A percentile compares a stretch with the other conserved stretches of the same genome.
These are phyloP conservation scores for Ramalina intermedia DNA, from an alignment of 495 filamentous ascomycete species.

Conservation along the genomic window DNA sequence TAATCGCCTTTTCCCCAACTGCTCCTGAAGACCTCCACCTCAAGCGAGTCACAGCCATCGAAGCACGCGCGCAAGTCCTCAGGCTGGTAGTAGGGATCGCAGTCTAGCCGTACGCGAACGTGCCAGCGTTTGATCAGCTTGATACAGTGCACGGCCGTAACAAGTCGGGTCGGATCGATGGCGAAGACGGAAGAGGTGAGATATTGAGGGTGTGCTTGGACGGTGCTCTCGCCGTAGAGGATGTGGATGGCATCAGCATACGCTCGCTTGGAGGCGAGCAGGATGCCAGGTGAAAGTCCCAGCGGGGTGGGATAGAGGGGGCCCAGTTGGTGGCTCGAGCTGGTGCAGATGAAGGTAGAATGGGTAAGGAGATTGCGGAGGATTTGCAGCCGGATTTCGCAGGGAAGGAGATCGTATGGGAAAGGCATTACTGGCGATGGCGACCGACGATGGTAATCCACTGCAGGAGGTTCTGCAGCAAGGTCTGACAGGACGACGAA, in stretches of 20 bases:
- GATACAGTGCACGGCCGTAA: not conserved
- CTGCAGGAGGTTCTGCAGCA: no score
- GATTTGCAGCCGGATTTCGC: constrained; percentile 46
- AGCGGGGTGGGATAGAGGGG: not conserved
- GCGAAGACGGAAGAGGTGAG: constrained; percentile 20
- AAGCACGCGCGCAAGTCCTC: not conserved
- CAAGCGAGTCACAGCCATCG: not conserved
- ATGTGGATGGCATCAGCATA: constrained; percentile 29
- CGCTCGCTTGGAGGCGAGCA: constrained; percentile 24
- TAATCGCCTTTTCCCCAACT: constrained; percentile 7
- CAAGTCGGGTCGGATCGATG: constrained; percentile 3
- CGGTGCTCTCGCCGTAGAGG: constrained; percentile 36
- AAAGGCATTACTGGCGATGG: constrained; percentile 25
- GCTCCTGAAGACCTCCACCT: constrained; percentile 11
- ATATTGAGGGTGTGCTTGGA: constrained; percentile 34
- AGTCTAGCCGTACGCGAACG: constrained; percentile 5
- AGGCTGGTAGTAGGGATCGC: constrained; percentile 1
- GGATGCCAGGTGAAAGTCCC: constrained; percentile 25
- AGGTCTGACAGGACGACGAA: no score
- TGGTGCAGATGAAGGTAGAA: constrained; percentile 35
- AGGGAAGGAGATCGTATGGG: constrained; percentile 45
- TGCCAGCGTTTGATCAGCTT: not conserved
- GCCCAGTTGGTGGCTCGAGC: constrained; percentile 34
- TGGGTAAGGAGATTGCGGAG: constrained; percentile 37
- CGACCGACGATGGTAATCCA: no score